A percentile compares a stretch with the other conserved stretches of the same genome.
phyloP scores from a whole-genome alignment of 2,329 filamentous ascomycete genomes.

The Triangularia verruculosa region DNA sequence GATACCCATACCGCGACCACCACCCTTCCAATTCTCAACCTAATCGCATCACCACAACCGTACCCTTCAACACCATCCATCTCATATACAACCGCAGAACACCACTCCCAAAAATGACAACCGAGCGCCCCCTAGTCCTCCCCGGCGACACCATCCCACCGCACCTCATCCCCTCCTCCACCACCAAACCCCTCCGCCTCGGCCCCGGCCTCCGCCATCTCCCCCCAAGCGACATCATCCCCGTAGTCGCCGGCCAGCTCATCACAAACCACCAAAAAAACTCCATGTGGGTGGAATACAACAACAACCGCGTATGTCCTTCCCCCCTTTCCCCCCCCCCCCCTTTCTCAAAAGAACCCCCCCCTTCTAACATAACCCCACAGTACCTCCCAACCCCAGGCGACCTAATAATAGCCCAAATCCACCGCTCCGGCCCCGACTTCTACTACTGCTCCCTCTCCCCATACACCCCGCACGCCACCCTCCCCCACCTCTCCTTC shows the following conservation, averaged over 20 bases:
- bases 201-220: conserved; percentile 82
- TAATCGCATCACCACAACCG: background rate
- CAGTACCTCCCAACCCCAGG: conserved; percentile 77
- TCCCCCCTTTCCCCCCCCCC: conserved; percentile 33
- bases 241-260: conserved; percentile 66
- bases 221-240: conserved; percentile 69
- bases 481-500: conserved; percentile 86
- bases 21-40: background rate
- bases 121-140: conserved; percentile 64
- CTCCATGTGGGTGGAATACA: conserved; percentile 72
- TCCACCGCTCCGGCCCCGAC: conserved; percentile 73
- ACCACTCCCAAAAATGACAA: conserved; percentile 43
- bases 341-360: conserved; percentile 18
- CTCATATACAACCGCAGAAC: background rate
- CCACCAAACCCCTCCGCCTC: conserved; percentile 70
- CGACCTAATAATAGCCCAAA: conserved; percentile 84
- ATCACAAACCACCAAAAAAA: conserved; percentile 70
- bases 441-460: conserved; percentile 77
- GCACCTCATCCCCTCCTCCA: conserved; percentile 63
- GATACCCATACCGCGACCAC: background rate
- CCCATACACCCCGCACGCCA: conserved; percentile 58
- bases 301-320: conserved; percentile 61
- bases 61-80: background rate
- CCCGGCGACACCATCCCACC: conserved; percentile 75
- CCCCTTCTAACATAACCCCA: conserved; percentile 26